phyloP scores from a whole-genome alignment of 2,329 filamentous ascomycete genomes.

The Aspergillus fructus region DNA sequence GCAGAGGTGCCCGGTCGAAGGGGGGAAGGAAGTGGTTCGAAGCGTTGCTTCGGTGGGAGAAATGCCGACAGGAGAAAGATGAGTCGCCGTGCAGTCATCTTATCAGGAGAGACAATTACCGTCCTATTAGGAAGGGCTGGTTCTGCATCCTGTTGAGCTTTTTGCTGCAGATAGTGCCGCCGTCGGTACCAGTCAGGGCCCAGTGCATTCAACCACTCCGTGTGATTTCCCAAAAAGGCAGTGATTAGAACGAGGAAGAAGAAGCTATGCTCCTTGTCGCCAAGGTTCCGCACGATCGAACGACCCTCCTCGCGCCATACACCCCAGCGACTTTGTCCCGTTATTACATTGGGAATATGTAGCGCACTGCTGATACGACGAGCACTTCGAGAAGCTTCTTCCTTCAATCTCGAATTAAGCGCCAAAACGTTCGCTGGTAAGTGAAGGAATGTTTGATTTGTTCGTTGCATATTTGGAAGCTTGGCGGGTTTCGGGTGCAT shows the following conservation, averaged over 20 bases:
- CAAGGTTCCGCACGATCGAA: constrained; percentile 56
- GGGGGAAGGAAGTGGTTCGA: constrained; percentile 39
- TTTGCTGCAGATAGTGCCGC: constrained; percentile 53
- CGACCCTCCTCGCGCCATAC: constrained; percentile 62
- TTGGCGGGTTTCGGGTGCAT: constrained; percentile 46
- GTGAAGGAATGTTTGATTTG: constrained; percentile 50
- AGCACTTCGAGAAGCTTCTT: constrained; percentile 47
- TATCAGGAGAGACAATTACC: constrained; percentile 57
- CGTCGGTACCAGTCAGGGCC: constrained; percentile 56
- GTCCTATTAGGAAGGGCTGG: constrained; percentile 53
- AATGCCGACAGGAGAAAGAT: constrained; percentile 61
- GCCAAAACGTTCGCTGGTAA: constrained; percentile 51
- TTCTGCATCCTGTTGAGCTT: constrained; percentile 47
- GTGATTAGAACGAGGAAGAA: constrained; percentile 61
- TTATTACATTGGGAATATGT: constrained; percentile 56
- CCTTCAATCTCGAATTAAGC: constrained; percentile 46
- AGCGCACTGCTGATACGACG: constrained; percentile 55
- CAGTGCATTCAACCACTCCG: constrained; percentile 58
- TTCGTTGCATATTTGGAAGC: constrained; percentile 48
- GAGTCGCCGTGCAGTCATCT: constrained; percentile 58
- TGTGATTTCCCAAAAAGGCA: constrained; percentile 60
- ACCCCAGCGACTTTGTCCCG: constrained; percentile 60
- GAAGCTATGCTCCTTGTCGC: constrained; percentile 57
- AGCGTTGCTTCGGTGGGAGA: constrained; percentile 49
- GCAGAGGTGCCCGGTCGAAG: constrained; percentile 42